A percentile compares a stretch with the other conserved stretches of the same genome.
Conservation (phyloP, 1,284 basidiomycete genomes). For the Malassezia globosa region DNA sequence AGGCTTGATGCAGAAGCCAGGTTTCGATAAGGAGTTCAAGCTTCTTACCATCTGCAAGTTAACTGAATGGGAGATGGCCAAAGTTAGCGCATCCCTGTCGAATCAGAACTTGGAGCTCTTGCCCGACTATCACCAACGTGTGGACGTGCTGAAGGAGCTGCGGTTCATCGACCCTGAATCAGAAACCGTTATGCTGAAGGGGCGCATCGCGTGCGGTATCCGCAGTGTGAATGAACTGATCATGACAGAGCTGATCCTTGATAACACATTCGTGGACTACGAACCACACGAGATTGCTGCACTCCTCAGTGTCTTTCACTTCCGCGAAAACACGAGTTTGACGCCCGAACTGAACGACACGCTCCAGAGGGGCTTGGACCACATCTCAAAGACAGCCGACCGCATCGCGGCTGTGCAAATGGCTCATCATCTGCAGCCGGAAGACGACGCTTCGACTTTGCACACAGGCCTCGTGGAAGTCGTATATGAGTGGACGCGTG, state of each 20-base stretch:
- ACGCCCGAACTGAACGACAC: slow-evolving; percentile 68
- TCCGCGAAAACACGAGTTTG: slow-evolving; percentile 88
- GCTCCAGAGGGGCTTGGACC: slow-evolving; percentile 65
- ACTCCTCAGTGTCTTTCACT: slow-evolving; percentile 86
- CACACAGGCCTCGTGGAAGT: slow-evolving; percentile 70
- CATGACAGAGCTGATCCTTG: slow-evolving; percentile 88
- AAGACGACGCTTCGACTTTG: slow-evolving; percentile 27
- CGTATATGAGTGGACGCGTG: slow-evolving; percentile 96
- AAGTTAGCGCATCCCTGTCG: slow-evolving; percentile 19
- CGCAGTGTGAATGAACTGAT: slow-evolving; percentile 81
- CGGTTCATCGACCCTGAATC: slow-evolving; percentile 54
- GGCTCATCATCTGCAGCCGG: slow-evolving; percentile 53
- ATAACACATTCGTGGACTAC: slow-evolving; percentile 79
- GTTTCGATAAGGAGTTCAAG: slow-evolving; percentile 63
- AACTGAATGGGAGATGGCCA: slow-evolving; percentile 61
- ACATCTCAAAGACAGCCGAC: slow-evolving; percentile 70
- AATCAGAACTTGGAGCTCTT: slow-evolving; percentile 94
- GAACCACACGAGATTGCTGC: slow-evolving; percentile 96
- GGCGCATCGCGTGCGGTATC: slow-evolving; percentile 96
- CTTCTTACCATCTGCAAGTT: slow-evolving; percentile 63
- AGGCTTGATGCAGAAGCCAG: slow-evolving; percentile 30
- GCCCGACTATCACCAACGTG: slow-evolving; percentile 90
- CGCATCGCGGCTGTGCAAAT: slow-evolving; percentile 69
- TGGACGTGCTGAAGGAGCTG: slow-evolving; percentile 78
- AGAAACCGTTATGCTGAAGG: slow-evolving; percentile 82